These are phyloP conservation scores for Exutisphaerella laricina DNA, from an alignment of 2,329 filamentous ascomycete genomes.

Conservation along the genomic window DNA sequence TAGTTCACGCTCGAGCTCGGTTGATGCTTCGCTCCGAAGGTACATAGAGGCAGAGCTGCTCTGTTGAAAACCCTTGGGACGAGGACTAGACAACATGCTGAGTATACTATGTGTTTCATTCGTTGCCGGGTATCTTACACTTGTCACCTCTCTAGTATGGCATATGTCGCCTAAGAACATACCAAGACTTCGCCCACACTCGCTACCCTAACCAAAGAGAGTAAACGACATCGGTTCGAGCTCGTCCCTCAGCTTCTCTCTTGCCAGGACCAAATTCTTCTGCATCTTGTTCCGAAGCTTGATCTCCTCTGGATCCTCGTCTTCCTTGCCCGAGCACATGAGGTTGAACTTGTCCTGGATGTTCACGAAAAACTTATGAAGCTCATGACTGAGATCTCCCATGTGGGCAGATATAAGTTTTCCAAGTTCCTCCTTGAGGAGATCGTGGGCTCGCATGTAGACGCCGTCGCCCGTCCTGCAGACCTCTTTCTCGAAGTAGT, in stretches of 20 bases:
- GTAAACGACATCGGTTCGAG: too few species aligned
- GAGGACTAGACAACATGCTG: too few species aligned
- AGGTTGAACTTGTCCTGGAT: conserved; percentile 12
- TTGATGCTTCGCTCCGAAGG: background rate
- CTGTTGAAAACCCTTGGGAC: too few species aligned
- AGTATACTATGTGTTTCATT: too few species aligned
- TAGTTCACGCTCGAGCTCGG: background rate
- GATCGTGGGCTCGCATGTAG: conserved; percentile 8
- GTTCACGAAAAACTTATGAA: conserved; percentile 7
- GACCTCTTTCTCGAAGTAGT: conserved; percentile 8
- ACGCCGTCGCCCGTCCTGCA: conserved; percentile 7
- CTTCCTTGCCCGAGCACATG: conserved; percentile 12
- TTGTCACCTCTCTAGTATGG: too few species aligned
- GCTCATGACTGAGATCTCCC: background rate
- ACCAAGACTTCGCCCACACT: too few species aligned
- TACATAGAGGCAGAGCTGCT: too few species aligned
- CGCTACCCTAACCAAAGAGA: too few species aligned
- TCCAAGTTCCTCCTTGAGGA: conserved; percentile 1
- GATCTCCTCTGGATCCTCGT: conserved; percentile 2
- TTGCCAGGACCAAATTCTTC: conserved; percentile 5
- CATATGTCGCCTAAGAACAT: too few species aligned
- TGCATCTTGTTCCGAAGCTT: conserved; percentile 10
- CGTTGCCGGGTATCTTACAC: too few species aligned
- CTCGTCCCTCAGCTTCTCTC: conserved; percentile 6
- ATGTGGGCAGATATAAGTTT: background rate